Percentiles rank a stretch among this genome's conserved stretches.
phyloP scores from a whole-genome alignment of 2,329 filamentous ascomycete species.

The Thielaviopsis cerberus region DNA sequence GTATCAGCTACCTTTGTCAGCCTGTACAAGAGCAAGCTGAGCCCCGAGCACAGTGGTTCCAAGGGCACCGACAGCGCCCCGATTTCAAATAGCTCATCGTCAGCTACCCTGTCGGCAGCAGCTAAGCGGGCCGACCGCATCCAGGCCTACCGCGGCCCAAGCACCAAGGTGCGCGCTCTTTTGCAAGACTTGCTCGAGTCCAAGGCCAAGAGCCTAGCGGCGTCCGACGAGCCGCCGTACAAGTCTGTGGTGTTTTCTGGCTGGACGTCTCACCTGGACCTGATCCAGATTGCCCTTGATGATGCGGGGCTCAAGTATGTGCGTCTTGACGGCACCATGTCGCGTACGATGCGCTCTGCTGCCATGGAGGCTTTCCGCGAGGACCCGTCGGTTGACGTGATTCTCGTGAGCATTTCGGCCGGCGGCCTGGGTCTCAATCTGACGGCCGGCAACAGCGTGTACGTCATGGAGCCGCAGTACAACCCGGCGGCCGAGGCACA shows the following conservation, averaged over 20 bases:
- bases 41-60: slow-evolving; percentile 36
- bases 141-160: slow-evolving; percentile 62
- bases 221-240: slow-evolving; percentile 49
- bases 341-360: slow-evolving; percentile 49
- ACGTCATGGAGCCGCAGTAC: slow-evolving; percentile 96
- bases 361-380: slow-evolving; percentile 65
- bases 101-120: not conserved
- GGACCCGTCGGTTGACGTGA: slow-evolving; percentile 52
- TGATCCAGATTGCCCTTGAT: slow-evolving; percentile 68
- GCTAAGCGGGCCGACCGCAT: slow-evolving; percentile 9
- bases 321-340: slow-evolving; percentile 84
- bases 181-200: slow-evolving; percentile 53
- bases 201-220: slow-evolving; percentile 40
- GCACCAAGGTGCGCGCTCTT: slow-evolving; percentile 77
- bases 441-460: slow-evolving; percentile 69
- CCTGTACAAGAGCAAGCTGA: slow-evolving; percentile 44
- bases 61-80: slow-evolving; percentile 17
- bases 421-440: slow-evolving; percentile 84
- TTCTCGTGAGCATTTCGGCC: slow-evolving; percentile 81
- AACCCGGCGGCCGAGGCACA: slow-evolving; percentile 91
- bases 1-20: slow-evolving; percentile 48
- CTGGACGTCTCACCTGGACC: slow-evolving; percentile 89
- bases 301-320: slow-evolving; percentile 47
- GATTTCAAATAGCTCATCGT: not conserved
- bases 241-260: slow-evolving; percentile 90